Evolutionary conservation across 2,329 filamentous ascomycete genomes (phyloP).

Genomic region (Neopestalotiopsis sp.): DNA sequence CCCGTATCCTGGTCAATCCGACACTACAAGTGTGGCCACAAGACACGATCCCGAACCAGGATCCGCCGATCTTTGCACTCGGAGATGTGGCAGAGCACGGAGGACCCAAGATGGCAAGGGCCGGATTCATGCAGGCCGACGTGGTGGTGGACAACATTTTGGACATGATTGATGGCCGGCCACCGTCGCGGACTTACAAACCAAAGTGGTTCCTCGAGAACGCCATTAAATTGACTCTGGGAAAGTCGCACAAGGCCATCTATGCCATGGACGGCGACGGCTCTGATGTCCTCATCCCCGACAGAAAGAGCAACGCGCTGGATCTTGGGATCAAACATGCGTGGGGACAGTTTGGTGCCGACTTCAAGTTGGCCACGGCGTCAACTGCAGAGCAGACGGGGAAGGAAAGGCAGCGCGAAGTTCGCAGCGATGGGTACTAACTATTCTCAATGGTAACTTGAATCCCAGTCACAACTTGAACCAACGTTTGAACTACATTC

Average conservation of each 20-base stretch:
- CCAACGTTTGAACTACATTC: no score
- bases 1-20: slow-evolving; percentile 43
- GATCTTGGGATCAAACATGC: background rate
- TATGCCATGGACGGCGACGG: background rate
- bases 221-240: slow-evolving; percentile 45
- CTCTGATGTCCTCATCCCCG: background rate
- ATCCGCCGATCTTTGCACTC: slow-evolving; percentile 50
- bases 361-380: background rate
- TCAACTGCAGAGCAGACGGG: background rate
- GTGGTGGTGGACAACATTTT: slow-evolving; percentile 52
- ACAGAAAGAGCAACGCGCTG: background rate
- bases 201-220: slow-evolving; percentile 36
- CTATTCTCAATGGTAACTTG: no score
- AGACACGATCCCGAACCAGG: slow-evolving; percentile 25
- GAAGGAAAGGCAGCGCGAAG: background rate
- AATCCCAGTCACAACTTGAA: no score
- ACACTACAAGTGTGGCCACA: slow-evolving; percentile 49
- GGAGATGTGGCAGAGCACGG: slow-evolving; percentile 58
- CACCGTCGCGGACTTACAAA: slow-evolving; percentile 25
- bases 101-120: slow-evolving; percentile 47
- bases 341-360: background rate
- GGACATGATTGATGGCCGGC: slow-evolving; percentile 23
- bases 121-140: slow-evolving; percentile 49
- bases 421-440: background rate
- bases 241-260: slow-evolving; percentile 24